Conservation (phyloP, 176 grass and related monocot species). For the Bothriochloa decipiens region DNA sequence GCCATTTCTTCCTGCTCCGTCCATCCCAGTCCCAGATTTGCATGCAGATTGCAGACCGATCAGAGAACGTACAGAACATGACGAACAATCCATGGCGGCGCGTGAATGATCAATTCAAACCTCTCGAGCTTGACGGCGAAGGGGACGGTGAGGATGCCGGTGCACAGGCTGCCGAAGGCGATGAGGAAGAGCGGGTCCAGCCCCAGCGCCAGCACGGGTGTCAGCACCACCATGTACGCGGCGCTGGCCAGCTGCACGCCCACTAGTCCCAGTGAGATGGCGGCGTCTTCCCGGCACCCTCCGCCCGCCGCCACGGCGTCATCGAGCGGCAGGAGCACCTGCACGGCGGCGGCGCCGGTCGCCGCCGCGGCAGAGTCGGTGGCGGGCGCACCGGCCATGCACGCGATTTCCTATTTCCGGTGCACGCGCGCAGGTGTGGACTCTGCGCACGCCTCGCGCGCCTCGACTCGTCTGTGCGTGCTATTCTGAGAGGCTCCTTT, state of each 20-base stretch:
- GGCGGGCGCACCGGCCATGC: conserved; percentile 2
- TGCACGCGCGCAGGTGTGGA: background rate
- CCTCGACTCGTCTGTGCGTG: background rate
- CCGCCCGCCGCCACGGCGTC: background rate
- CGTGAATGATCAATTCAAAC: too few relatives aligned
- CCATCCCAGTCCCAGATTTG: too few relatives aligned
- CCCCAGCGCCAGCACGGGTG: conserved; percentile 66
- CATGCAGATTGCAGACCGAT: too few relatives aligned
- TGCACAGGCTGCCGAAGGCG: conserved; percentile 49
- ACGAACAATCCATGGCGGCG: too few relatives aligned
- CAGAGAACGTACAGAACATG: too few relatives aligned
- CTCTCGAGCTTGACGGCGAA: too few relatives aligned
- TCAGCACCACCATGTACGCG: conserved; percentile 68
- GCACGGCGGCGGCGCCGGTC: background rate
- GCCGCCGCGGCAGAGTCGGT: background rate
- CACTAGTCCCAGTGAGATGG: conserved; percentile 62
- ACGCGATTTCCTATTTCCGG: background rate
- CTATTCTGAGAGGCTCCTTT: conserved; percentile 24
- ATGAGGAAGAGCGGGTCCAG: conserved; percentile 75
- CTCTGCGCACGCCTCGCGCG: background rate
- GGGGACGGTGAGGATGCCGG: too few relatives aligned
- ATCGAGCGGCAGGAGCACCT: background rate
- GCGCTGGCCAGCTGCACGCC: conserved; percentile 70
- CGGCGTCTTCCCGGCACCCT: conserved; percentile 58
- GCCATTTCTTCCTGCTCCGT: too few relatives aligned